Conservation (phyloP, 331 rosid genomes). For the Phaseolus coccineus region DNA sequence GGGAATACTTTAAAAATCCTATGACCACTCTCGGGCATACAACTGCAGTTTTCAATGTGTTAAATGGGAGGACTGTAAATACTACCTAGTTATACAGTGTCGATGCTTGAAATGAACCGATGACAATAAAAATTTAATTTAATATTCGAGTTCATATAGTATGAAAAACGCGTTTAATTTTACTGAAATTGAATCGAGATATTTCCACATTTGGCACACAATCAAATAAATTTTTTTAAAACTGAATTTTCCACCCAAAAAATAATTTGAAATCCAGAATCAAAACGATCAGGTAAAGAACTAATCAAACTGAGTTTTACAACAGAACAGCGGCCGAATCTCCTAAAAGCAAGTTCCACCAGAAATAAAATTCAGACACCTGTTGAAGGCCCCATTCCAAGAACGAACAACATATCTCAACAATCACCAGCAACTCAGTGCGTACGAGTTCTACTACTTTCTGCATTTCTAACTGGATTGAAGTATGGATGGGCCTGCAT, state of each 20-base stretch:
- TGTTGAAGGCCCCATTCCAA: conserved; percentile 23
- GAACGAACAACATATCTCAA: conserved; percentile 25
- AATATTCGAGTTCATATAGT: background rate
- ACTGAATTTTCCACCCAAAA: conserved; percentile 35
- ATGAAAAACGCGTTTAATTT: background rate
- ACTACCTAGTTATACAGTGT: too few relatives aligned
- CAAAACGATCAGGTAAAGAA: background rate
- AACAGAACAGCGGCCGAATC: conserved; percentile 49
- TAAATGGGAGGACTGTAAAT: background rate
- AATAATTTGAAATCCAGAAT: background rate
- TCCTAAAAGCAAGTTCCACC: conserved; percentile 51
- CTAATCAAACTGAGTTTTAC: conserved; percentile 43
- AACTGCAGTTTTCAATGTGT: background rate
- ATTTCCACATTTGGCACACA: conserved; percentile 53
- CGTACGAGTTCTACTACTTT: conserved; percentile 81
- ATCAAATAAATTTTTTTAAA: conserved; percentile 39
- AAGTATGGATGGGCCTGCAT: conserved; percentile 96
- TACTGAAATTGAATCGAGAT: conserved; percentile 46
- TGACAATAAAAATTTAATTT: background rate
- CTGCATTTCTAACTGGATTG: conserved; percentile 83
- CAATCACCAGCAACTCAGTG: conserved; percentile 54
- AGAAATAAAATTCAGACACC: conserved; percentile 15
- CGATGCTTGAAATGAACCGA: background rate
- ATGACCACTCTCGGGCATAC: too few relatives aligned
- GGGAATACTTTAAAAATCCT: too few relatives aligned